Base-by-base conservation (phyloP, 768 basidiomycete species). In the Russula dissimulans region DNA sequence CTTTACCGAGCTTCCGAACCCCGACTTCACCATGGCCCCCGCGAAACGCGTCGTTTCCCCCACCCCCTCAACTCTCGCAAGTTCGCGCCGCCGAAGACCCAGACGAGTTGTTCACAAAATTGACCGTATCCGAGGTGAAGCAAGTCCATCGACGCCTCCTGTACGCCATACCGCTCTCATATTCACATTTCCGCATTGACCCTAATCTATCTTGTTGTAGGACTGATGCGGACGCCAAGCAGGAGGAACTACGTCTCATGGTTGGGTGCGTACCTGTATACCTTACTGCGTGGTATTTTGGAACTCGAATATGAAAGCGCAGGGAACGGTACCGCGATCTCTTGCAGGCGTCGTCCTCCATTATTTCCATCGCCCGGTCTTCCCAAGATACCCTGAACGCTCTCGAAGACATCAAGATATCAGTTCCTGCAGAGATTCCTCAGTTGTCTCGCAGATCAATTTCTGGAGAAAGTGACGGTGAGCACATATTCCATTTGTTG, bases 301-400 rank as follows among this genome's bases (percentile, higher is more conserved):
- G 72, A 73, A 75, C 67, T 70, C 68, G 74, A 73, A 67, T 70
- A 70, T 75, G 81, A 81, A 84, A 83, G 81, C 68, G 71, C 72
- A 93, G 91, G 74, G 91, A 92, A 83, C 85, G 90, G 65, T 93
- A 93, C 72, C 85, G 91, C 47, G 91, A 93, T 71, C 77, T 93
- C 34, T 74, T 93, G 38, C 87, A 91, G 73, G 89, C 91, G 1
- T 92, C 91, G 0, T 82, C 89, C 4, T 89, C 89, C 1, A 93
- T 93, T 47, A 85, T 91, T 47, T 80, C 83, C 49, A 87, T 93
- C 61, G 78, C 86, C 5, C 71, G 76, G 43, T 88, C 90, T 10
- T 85, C 89, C 3, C 76, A 78, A 50, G 79, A 78, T 65, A 88
- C 91, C 12, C 69, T 81, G 50, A 74, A 79, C 39, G 82, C 86